Conservation (phyloP, 2,329 filamentous ascomycete genomes). For the Thelonectria discophora region DNA sequence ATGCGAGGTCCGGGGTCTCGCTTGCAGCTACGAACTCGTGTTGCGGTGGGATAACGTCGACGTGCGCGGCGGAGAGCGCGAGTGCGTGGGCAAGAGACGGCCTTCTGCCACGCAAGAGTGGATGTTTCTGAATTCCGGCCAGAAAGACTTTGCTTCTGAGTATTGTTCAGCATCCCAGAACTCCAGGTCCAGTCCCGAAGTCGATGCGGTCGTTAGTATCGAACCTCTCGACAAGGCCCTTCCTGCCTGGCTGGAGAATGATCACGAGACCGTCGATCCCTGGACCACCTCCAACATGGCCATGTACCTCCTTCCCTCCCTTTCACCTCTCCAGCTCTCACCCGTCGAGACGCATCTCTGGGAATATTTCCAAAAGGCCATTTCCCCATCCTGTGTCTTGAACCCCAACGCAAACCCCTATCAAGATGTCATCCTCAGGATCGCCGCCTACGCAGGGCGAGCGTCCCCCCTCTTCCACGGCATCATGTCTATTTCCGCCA, state of each 20-base stretch:
- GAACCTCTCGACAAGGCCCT: background rate
- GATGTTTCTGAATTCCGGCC: constrained; percentile 10
- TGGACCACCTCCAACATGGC: background rate
- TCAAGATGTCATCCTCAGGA: constrained; percentile 38
- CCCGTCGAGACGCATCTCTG: constrained; percentile 36
- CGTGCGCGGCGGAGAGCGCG: background rate
- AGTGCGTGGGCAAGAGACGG: background rate
- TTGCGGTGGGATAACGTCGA: constrained; percentile 35
- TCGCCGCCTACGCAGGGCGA: constrained; percentile 34
- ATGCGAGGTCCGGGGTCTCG: constrained; percentile 33
- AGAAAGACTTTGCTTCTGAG: background rate
- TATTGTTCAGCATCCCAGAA: background rate
- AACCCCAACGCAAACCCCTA: constrained; percentile 40
- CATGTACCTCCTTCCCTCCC: background rate
- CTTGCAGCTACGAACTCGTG: constrained; percentile 37
- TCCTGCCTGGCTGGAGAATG: background rate
- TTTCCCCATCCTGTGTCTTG: constrained; percentile 39
- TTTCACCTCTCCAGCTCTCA: constrained; percentile 29
- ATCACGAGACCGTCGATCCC: background rate
- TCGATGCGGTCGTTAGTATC: too few relatives aligned
- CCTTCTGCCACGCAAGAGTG: background rate
- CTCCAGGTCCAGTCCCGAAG: too few relatives aligned
- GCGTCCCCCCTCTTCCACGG: constrained; percentile 40
- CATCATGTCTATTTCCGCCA: constrained; percentile 42
- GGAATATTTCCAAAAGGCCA: constrained; percentile 40